Conservation (phyloP, 106 monocot species). For the Cymbidium sinense region DNA sequence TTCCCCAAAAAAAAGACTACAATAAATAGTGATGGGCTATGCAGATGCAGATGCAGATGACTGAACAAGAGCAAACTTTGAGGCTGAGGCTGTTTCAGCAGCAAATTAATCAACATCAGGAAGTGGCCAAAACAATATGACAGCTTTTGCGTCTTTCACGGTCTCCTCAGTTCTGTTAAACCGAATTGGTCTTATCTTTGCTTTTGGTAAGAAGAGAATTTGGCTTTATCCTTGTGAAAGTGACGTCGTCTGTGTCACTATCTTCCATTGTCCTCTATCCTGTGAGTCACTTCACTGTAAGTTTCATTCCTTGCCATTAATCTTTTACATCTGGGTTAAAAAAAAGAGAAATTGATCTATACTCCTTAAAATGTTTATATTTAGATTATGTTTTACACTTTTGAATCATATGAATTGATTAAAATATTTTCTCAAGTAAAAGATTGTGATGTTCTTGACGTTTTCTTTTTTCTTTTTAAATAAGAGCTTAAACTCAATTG, state of each 20-base stretch:
- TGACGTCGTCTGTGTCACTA: background rate
- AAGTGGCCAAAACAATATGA: background rate
- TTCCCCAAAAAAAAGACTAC: background rate
- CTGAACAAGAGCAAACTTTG: background rate
- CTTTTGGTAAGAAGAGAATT: background rate
- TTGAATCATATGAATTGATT: no score
- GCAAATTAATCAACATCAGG: background rate
- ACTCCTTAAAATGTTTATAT: no score
- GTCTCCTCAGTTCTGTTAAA: slow-evolving; percentile 8
- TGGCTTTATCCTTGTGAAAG: slow-evolving; percentile 3
- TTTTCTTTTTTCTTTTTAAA: no score
- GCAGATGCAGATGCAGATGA: no score
- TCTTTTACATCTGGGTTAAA: background rate
- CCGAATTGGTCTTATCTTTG: background rate
- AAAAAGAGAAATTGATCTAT: no score
- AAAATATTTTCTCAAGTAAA: no score
- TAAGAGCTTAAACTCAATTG: no score
- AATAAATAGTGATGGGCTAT: background rate
- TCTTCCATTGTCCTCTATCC: background rate
- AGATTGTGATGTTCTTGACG: no score
- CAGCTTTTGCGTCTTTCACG: background rate
- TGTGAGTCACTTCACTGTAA: slow-evolving; percentile 5
- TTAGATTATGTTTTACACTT: no score
- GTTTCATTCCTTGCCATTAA: background rate
- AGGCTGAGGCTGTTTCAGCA: background rate